Percentiles rank a stretch among this genome's conserved stretches.
Evolutionary conservation across 306 rosid species (phyloP).

Genomic region (Spatholobus suberectus): DNA sequence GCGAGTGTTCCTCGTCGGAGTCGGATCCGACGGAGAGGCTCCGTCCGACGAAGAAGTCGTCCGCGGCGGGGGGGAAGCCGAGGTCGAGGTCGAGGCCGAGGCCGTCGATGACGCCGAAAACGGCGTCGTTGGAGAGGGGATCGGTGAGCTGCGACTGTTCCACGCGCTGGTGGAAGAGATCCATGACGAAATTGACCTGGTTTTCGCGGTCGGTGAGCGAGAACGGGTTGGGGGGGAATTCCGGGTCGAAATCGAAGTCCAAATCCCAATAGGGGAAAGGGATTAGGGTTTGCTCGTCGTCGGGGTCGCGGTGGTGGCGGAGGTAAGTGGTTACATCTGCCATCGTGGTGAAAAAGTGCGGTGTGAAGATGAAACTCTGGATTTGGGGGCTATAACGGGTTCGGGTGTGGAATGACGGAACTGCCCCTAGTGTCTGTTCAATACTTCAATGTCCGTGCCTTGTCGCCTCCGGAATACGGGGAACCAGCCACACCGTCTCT

Average conservation of each 20-base stretch:
- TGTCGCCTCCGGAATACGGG: slow-evolving; percentile 26
- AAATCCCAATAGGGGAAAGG: slow-evolving; percentile 46
- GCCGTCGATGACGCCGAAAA: slow-evolving; percentile 53
- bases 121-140: slow-evolving; percentile 49
- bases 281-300: slow-evolving; percentile 50
- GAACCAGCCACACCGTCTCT: slow-evolving; percentile 35
- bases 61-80: slow-evolving; percentile 49
- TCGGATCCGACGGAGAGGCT: slow-evolving; percentile 52
- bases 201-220: slow-evolving; percentile 60
- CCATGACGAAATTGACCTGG: slow-evolving; percentile 80
- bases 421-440: background rate
- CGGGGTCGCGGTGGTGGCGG: slow-evolving; percentile 42
- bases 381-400: slow-evolving; percentile 19
- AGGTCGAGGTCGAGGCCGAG: slow-evolving; percentile 50
- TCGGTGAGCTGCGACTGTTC: slow-evolving; percentile 70
- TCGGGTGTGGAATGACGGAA: slow-evolving; percentile 14
- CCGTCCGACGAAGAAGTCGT: slow-evolving; percentile 47
- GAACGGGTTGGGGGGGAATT: slow-evolving; percentile 43
- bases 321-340: slow-evolving; percentile 56
- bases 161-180: slow-evolving; percentile 87
- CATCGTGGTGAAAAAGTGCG: slow-evolving; percentile 37
- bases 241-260: slow-evolving; percentile 56
- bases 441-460: background rate
- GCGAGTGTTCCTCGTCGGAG: slow-evolving; percentile 55
- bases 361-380: slow-evolving; percentile 29